Base-by-base conservation (phyloP, 441 rosid species). In the Omphalea diandra region DNA sequence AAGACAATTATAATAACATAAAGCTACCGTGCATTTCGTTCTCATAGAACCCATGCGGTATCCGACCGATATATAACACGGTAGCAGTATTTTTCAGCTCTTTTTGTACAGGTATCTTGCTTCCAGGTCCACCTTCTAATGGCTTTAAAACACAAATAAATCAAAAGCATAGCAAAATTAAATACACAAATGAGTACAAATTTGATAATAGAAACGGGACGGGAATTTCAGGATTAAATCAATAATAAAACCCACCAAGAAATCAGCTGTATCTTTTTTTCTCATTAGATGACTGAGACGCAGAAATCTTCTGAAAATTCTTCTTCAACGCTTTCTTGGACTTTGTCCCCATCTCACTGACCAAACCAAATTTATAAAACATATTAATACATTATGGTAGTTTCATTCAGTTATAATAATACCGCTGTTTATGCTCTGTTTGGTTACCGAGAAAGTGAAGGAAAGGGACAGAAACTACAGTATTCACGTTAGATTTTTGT, bases 11-110 rank as follows among this genome's bases (percentile, higher is more conserved):
- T 7, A 7, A 12, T 43, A 43, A 6, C 15, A n/a, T 0, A 20
- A 50, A 20, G 54, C 27, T 5, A 94, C 98, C 93, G 80, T 88
- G 76, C 82, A 94, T 94, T 79, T 94, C 99, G 41, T 80, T 76
- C 83, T 94, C 98, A 32, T 89, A 94, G 82, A 94, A 92, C 3
- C 97, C 98, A 70, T 92, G 98, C 2, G 98, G 98, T 26, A 94
- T 85, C 26, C 98, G 82, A 43, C 99, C 99, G 12, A 95, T 80
- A 65, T 92, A 94, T n/a, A 94, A 70, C 40, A 94, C 94, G 0
- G 91, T 80, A 2, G 96, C 81, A 54, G 74, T 81, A 44, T 32
- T 80, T 71, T 78, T 79, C 6, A 67, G 62, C 56, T 79, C 76
- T 24, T 79, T 84, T 53, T 68, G 61, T 11, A 26, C 76, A 4